Conservation (phyloP, 2,329 filamentous ascomycete species). For the Fusarium veterinarium region DNA sequence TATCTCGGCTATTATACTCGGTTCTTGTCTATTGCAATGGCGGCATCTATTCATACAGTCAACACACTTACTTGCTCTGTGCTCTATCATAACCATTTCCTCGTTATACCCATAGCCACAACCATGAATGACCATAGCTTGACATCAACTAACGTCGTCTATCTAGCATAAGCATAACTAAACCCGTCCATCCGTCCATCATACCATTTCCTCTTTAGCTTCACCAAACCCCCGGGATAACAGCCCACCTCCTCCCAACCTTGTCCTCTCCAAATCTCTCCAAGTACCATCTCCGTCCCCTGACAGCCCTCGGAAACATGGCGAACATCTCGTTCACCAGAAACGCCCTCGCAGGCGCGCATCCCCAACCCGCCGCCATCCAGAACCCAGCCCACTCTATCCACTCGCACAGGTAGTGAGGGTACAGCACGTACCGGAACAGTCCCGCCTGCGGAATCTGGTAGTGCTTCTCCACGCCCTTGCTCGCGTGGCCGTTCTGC, state of each 20-base stretch:
- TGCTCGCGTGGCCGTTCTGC: slow-evolving; percentile 33
- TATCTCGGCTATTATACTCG: slow-evolving; percentile 26
- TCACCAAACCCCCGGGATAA: slow-evolving; percentile 67
- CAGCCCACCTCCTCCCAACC: slow-evolving; percentile 78
- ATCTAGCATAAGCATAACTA: slow-evolving; percentile 13
- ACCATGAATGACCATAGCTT: neutral
- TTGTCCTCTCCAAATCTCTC: slow-evolving; percentile 88
- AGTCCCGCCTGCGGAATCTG: slow-evolving; percentile 85
- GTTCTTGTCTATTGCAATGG: neutral
- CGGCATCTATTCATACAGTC: neutral
- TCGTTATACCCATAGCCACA: neutral
- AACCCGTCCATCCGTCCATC: neutral
- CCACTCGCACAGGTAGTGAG: slow-evolving; percentile 98
- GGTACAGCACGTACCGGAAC: slow-evolving; percentile 85
- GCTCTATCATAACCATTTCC: neutral
- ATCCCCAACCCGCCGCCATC: slow-evolving; percentile 75
- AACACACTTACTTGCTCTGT: neutral
- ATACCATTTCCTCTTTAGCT: slow-evolving; percentile 50
- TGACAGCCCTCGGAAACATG: slow-evolving; percentile 88
- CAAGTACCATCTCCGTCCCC: slow-evolving; percentile 87
- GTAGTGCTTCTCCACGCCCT: slow-evolving; percentile 77
- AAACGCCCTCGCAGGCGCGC: slow-evolving; percentile 82
- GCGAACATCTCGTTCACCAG: slow-evolving; percentile 87
- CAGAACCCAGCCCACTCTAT: slow-evolving; percentile 94
- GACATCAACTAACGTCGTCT: slow-evolving; percentile 1